Percentiles rank a stretch among this genome's conserved stretches.
phyloP scores from a whole-genome alignment of 2,329 filamentous ascomycete genomes.

The Verticillium albo-atrum region DNA sequence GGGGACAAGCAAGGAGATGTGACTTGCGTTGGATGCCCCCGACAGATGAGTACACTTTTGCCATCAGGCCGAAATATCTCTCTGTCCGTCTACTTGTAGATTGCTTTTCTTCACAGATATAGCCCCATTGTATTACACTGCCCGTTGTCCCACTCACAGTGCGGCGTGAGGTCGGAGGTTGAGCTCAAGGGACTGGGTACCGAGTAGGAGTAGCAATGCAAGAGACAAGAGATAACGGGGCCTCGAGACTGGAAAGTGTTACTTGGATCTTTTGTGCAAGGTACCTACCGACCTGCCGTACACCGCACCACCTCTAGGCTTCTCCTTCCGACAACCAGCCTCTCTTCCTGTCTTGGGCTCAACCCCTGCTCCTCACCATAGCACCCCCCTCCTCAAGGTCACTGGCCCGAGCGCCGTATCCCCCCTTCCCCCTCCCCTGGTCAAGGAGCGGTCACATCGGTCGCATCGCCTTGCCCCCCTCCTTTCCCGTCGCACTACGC shows the following conservation, averaged over 20 bases:
- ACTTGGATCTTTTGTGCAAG: neutral
- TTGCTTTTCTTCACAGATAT: too few species aligned
- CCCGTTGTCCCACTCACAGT: too few species aligned
- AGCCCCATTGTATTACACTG: too few species aligned
- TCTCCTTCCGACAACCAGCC: neutral
- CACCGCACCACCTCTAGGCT: neutral
- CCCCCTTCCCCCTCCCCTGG: neutral
- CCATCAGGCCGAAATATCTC: too few species aligned
- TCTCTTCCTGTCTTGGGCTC: neutral
- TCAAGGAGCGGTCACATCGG: neutral
- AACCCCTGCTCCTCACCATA: neutral
- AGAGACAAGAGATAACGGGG: neutral
- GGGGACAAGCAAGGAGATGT: neutral
- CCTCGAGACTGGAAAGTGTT: neutral
- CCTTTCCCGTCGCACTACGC: neutral
- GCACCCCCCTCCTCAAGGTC: neutral
- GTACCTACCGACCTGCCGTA: neutral
- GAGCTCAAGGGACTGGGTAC: too few species aligned
- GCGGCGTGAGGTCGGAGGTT: too few species aligned
- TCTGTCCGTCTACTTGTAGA: too few species aligned
- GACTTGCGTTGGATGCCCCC: too few species aligned
- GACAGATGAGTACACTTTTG: too few species aligned
- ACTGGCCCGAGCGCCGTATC: neutral
- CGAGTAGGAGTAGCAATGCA: neutral
- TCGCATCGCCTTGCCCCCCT: neutral